A percentile compares a stretch with the other conserved stretches of the same genome.
Conservation (phyloP, 257 asterid species). For the Solanum verrucosum region DNA sequence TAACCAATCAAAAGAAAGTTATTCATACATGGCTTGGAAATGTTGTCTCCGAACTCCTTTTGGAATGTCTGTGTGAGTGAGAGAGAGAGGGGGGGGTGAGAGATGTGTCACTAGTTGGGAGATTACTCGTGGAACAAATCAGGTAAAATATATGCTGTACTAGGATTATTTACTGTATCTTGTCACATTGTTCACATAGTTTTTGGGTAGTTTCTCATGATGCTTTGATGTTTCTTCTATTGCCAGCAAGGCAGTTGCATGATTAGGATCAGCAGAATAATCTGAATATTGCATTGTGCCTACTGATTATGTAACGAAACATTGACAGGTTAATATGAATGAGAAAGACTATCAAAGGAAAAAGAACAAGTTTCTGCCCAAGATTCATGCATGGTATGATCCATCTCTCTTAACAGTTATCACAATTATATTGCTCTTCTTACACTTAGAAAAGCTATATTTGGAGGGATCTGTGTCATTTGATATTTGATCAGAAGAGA, state of each 20-base stretch:
- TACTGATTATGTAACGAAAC: conserved; percentile 4
- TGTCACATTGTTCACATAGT: not conserved
- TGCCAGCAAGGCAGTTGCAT: not conserved
- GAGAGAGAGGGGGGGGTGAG: not conserved
- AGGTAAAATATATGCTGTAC: not conserved
- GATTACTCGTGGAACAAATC: not conserved
- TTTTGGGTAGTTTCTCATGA: not conserved
- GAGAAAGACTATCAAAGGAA: conserved; percentile 95
- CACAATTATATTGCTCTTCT: not conserved
- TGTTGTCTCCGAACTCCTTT: not conserved
- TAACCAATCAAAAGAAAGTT: not conserved
- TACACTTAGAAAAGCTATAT: not conserved
- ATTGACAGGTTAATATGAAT: conserved; percentile 91
- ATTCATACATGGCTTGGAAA: not conserved
- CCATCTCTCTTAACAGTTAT: not conserved
- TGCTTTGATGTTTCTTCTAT: not conserved
- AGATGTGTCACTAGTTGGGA: not conserved
- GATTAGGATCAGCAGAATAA: not conserved
- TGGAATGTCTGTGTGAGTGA: not conserved
- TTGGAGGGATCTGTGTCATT: not conserved
- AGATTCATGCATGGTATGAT: conserved; percentile 95
- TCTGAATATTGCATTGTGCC: not conserved
- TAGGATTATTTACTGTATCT: not conserved
- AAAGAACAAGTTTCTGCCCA: conserved; percentile 98
- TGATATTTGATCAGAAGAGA: not conserved